Conservation (phyloP, 2,329 filamentous ascomycete genomes). For the Penicillium sp. region DNA sequence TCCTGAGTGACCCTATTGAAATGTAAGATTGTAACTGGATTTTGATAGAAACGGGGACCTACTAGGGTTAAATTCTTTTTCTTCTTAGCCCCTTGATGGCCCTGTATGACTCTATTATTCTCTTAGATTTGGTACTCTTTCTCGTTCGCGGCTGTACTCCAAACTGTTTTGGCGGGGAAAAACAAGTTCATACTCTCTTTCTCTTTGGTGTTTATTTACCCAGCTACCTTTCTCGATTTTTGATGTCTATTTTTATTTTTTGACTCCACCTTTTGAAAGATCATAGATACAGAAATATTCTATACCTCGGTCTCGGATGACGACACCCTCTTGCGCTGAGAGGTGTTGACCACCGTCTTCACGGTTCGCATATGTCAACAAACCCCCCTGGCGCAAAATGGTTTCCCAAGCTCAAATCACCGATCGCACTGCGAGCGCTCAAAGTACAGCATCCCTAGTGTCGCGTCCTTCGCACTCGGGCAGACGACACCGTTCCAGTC, state of each 20-base stretch:
- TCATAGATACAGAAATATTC: neutral
- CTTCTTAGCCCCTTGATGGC: neutral
- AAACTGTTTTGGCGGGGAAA: neutral
- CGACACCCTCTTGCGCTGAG: conserved; percentile 7
- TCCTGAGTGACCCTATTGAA: no score
- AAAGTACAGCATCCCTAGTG: conserved; percentile 61
- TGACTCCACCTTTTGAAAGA: neutral
- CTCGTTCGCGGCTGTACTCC: neutral
- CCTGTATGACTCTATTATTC: neutral
- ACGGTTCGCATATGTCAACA: conserved; percentile 6
- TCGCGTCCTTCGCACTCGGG: conserved; percentile 61
- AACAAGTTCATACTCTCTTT: neutral
- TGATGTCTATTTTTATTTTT: neutral
- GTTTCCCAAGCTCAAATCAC: conserved; percentile 47
- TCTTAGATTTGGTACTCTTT: neutral
- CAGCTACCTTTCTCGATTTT: neutral
- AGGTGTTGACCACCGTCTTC: conserved; percentile 15
- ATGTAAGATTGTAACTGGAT: neutral
- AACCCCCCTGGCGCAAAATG: conserved; percentile 25
- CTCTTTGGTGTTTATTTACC: neutral
- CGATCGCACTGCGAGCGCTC: conserved; percentile 57
- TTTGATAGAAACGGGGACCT: conserved; percentile 1
- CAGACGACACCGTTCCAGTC: conserved; percentile 70
- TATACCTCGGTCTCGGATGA: conserved; percentile 9
- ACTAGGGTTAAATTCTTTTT: neutral